Base-by-base conservation (phyloP, 345 rosid genomes). In the Populus pruinosa region DNA sequence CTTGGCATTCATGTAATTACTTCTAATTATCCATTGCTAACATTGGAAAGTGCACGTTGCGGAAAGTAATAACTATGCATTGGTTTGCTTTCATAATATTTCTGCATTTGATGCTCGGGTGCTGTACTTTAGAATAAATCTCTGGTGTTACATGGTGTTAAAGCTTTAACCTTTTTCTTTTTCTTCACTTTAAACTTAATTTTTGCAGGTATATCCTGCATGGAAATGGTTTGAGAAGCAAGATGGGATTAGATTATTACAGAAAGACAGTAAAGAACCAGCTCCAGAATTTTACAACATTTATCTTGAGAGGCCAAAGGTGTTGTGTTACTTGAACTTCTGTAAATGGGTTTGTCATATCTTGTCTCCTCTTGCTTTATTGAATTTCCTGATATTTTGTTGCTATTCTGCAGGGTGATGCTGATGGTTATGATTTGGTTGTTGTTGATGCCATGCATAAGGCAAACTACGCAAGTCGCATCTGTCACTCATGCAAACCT, bases 161-260 rank as follows among this genome's bases (percentile, higher is more conserved):
- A 69, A 55, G 18, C 50, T 76, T 71, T 53, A 8, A 11, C 38
- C 21, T 70, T 61, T 61, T 76, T 71, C 11, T 56, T 67, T 35
- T 72, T 12, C 23, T 18, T 59, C 70, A 6, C 29, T 33, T 53
- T 33, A 47, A 61, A 49, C 29, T 21, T 23, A 44, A 62, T 14
- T 79, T 80, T 83, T 62, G 70, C 77, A 96, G 99, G 98, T 96
- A 80, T 96, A 96, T 85, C 99, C 99, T 78, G 97, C 93, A 47
- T 96, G 99, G 99, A 96, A 90, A 87, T 96, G 99, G 99, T 94
- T 87, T 77, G 99, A 96, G 89, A 96, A 96, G 91, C 99, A 96
- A 87, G 99, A 96, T 89, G 99, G 98, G 66, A 96, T 96, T 73
- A 94, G 98, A 69, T 90, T 93, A 72, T 85, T 96, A 82, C 99